A percentile compares a stretch with the other conserved stretches of the same genome.
phyloP scores from a whole-genome alignment of 1,284 basidiomycete genomes.

The Anthracocystis walkeri region DNA sequence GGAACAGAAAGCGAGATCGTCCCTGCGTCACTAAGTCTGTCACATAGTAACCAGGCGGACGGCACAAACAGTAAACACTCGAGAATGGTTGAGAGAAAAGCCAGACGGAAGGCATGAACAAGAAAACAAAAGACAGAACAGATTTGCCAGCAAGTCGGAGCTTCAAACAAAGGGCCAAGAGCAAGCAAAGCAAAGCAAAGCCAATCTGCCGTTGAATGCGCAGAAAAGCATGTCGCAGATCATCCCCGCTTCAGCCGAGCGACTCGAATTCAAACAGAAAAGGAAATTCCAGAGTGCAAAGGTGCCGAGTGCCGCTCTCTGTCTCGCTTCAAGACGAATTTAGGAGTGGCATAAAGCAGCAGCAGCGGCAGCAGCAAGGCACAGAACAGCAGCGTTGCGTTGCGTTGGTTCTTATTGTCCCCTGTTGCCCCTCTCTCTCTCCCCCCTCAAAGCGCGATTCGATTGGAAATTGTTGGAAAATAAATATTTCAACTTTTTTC shows the following conservation, averaged over 20 bases:
- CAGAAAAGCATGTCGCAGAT: constrained; percentile 17
- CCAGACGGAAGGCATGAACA: not conserved
- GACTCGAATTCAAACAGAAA: not conserved
- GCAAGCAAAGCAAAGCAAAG: not conserved
- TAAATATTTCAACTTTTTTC: no score
- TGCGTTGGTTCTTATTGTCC: no score
- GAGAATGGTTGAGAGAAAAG: no score
- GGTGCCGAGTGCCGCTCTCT: constrained; percentile 5
- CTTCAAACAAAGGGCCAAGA: not conserved
- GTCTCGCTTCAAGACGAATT: constrained; percentile 1
- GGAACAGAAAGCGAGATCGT: constrained; percentile 3
- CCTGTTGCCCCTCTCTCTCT: no score
- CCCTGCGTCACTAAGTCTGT: constrained; percentile 4
- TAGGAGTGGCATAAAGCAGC: not conserved
- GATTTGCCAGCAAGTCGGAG: constrained; percentile 15
- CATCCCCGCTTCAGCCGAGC: constrained; percentile 7
- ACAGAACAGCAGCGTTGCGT: no score
- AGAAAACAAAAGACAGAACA: not conserved
- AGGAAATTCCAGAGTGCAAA: not conserved
- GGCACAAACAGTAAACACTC: not conserved
- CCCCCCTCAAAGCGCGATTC: no score
- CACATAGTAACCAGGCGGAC: no score
- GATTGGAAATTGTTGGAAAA: no score
- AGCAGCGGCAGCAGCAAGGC: no score
- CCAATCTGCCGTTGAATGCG: not conserved